Percentiles rank a stretch among this genome's conserved stretches.
Evolutionary conservation across 1,284 basidiomycete species (phyloP).

Genomic region (Irpex sp.): DNA sequence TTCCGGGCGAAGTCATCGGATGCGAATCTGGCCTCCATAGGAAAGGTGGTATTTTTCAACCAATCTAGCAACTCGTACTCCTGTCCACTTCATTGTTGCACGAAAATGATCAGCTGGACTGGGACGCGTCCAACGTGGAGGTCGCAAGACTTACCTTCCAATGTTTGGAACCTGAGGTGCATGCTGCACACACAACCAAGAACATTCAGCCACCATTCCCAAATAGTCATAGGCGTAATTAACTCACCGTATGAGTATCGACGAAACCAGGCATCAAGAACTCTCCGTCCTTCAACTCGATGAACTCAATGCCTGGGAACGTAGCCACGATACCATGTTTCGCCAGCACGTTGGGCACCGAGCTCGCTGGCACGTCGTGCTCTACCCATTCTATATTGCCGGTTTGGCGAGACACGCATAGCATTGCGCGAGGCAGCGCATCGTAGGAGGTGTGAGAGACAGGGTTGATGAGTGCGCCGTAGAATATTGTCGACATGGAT

Average conservation of each 20-base stretch:
- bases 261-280: constrained; percentile 87
- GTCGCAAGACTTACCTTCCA: constrained; percentile 48
- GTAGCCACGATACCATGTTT: constrained; percentile 30
- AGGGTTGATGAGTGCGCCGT: constrained; percentile 67
- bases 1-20: constrained; percentile 67
- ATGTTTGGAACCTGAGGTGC: constrained; percentile 86
- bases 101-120: not conserved
- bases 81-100: constrained; percentile 47
- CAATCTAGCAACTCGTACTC: constrained; percentile 86
- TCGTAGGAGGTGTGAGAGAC: constrained; percentile 47
- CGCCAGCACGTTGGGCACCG: constrained; percentile 39
- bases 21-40: constrained; percentile 78
- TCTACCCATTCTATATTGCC: constrained; percentile 71
- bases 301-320: constrained; percentile 29
- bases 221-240: not conserved
- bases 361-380: constrained; percentile 41
- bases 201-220: not conserved
- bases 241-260: constrained; percentile 83
- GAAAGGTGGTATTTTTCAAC: constrained; percentile 86
- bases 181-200: constrained; percentile 45
- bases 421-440: constrained; percentile 49
- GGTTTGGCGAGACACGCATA: constrained; percentile 45
- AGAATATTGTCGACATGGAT: constrained; percentile 42
- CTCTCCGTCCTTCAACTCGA: constrained; percentile 57
- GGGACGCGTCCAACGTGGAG: not conserved